A percentile compares a stretch with the other conserved stretches of the same genome.
Conservation (phyloP, 129 eudicot genomes). For the Gnaphalium uliginosum region DNA sequence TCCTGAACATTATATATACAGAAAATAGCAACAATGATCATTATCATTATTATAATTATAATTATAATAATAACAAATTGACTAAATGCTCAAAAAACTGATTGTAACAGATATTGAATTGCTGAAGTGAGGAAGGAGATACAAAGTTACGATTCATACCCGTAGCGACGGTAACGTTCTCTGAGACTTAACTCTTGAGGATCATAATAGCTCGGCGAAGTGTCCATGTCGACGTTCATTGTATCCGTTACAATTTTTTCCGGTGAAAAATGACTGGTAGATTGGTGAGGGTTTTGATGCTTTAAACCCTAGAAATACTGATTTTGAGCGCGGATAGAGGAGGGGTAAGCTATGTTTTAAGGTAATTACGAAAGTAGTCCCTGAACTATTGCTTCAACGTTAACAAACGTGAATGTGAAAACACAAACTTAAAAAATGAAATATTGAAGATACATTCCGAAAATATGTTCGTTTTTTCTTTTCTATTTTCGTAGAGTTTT, state of each 20-base stretch:
- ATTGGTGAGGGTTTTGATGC: conserved; percentile 1
- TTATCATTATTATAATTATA: neutral
- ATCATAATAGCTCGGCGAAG: conserved; percentile 73
- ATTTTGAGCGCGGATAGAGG: conserved; percentile 23
- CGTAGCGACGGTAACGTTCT: conserved; percentile 85
- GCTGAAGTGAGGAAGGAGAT: conserved; percentile 6
- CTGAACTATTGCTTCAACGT: neutral
- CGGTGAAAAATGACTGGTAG: neutral
- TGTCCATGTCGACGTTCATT: conserved; percentile 77
- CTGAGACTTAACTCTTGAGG: conserved; percentile 60
- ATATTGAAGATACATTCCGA: too few species aligned
- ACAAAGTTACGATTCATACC: conserved; percentile 44
- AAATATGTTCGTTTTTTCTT: too few species aligned
- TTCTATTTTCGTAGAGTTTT: too few species aligned
- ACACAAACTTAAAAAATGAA: too few species aligned
- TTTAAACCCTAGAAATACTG: conserved; percentile 2
- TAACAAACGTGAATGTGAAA: neutral
- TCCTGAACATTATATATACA: conserved; percentile 41
- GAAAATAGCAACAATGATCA: neutral
- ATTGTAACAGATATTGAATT: neutral
- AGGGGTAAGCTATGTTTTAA: neutral
- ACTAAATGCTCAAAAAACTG: neutral
- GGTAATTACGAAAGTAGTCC: conserved; percentile 17
- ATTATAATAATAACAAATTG: neutral
- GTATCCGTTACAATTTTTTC: conserved; percentile 3